Percentiles rank a stretch among this genome's conserved stretches.
phyloP scores from a whole-genome alignment of 192 early-diverging fungal genomes.

The Linnemannia exigua region DNA sequence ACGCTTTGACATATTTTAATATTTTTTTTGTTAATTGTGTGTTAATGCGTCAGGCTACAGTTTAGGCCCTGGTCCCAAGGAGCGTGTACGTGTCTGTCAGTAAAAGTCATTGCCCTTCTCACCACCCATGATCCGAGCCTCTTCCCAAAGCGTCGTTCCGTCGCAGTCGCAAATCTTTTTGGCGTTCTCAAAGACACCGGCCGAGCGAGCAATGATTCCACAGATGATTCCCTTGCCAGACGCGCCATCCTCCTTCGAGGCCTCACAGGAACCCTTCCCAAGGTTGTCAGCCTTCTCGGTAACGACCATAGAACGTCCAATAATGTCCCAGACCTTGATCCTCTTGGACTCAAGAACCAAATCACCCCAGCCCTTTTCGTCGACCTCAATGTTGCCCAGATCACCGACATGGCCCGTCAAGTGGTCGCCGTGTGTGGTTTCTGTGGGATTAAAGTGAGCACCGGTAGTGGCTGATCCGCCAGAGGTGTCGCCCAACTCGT shows the following conservation, averaged over 20 bases:
- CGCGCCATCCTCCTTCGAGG: slow-evolving; percentile 60
- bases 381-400: slow-evolving; percentile 75
- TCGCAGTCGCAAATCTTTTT: slow-evolving; percentile 90
- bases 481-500: slow-evolving; percentile 86
- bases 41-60: not conserved
- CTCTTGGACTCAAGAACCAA: slow-evolving; percentile 78
- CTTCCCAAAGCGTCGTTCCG: slow-evolving; percentile 92
- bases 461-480: slow-evolving; percentile 69
- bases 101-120: slow-evolving; percentile 46
- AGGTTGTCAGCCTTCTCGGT: slow-evolving; percentile 70
- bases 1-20: not conserved
- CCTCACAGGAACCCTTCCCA: slow-evolving; percentile 34
- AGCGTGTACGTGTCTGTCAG: slow-evolving; percentile 12
- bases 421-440: slow-evolving; percentile 61
- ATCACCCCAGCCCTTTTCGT: slow-evolving; percentile 81
- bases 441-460: slow-evolving; percentile 64
- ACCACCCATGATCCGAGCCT: slow-evolving; percentile 63
- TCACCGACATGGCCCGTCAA: slow-evolving; percentile 73
- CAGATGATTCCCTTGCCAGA: slow-evolving; percentile 77
- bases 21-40: not conserved
- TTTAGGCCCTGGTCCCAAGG: not conserved
- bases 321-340: slow-evolving; percentile 90
- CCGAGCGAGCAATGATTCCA: slow-evolving; percentile 90
- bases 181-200: slow-evolving; percentile 91
- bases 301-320: slow-evolving; percentile 89